A percentile compares a stretch with the other conserved stretches of the same genome.
phyloP scores from a whole-genome alignment of 805 yeast species.

The Lipomyces yamadae region DNA sequence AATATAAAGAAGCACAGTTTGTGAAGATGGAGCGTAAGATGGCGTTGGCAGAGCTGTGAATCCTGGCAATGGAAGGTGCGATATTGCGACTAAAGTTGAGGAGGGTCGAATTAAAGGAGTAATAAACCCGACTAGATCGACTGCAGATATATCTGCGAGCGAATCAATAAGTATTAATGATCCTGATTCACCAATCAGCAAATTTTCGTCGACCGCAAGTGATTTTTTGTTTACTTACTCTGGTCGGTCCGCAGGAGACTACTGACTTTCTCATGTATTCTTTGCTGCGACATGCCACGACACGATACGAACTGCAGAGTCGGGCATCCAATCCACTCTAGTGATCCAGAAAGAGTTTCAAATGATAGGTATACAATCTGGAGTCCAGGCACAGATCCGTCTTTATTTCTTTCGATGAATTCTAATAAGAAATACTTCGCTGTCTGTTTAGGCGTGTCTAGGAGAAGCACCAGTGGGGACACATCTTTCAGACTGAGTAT shows the following conservation, averaged over 20 bases:
- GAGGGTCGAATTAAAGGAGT: constrained; percentile 56
- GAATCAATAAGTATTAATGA: constrained; percentile 67
- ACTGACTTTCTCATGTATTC: constrained; percentile 38
- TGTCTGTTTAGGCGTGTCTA: constrained; percentile 75
- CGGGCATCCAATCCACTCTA: constrained; percentile 33
- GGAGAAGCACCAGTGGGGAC: constrained; percentile 71
- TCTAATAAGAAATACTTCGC: constrained; percentile 62
- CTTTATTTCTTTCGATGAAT: constrained; percentile 52
- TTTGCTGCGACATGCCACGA: constrained; percentile 16
- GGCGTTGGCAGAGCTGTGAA: constrained; percentile 7
- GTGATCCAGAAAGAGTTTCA: constrained; percentile 57
- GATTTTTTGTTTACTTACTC: constrained; percentile 13
- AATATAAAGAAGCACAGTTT: constrained; percentile 51
- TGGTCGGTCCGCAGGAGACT: constrained; percentile 22
- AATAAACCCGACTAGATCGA: constrained; percentile 56
- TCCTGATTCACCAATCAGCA: constrained; percentile 6
- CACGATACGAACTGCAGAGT: constrained; percentile 18
- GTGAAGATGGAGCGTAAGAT: constrained; percentile 27
- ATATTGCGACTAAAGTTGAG: constrained; percentile 51
- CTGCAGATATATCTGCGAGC: constrained; percentile 60
- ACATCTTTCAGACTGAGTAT: constrained; percentile 70
- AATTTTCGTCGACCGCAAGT: not conserved
- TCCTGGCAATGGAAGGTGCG: constrained; percentile 11
- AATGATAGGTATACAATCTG: constrained; percentile 64
- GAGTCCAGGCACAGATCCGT: constrained; percentile 34